phyloP scores from a whole-genome alignment of 192 early-diverging fungal genomes.

The Anaeromyces robustus region DNA sequence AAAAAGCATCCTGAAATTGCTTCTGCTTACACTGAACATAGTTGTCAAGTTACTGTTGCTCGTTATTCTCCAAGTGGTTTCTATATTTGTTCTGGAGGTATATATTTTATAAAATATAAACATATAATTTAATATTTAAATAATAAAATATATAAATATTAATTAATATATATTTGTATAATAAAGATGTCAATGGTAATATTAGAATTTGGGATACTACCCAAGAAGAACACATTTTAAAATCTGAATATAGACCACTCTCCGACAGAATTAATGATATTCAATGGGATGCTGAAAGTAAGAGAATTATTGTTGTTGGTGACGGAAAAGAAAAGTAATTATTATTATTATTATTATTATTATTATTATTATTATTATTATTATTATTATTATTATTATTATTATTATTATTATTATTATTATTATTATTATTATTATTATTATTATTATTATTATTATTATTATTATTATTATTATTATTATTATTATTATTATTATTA shows the following conservation, averaged over 20 bases:
- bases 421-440: too few species aligned
- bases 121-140: background rate
- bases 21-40: slow-evolving; percentile 74
- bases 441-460: too few species aligned
- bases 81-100: slow-evolving; percentile 92
- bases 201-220: slow-evolving; percentile 88
- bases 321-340: slow-evolving; percentile 69
- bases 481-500: too few species aligned
- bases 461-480: too few species aligned
- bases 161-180: background rate
- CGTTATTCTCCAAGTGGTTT: slow-evolving; percentile 80
- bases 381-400: too few species aligned
- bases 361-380: slow-evolving; percentile 1
- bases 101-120: background rate
- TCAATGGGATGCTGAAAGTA: slow-evolving; percentile 88
- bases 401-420: too few species aligned
- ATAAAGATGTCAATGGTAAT: slow-evolving; percentile 70
- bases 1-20: slow-evolving; percentile 55
- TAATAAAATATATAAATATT: background rate
- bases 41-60: slow-evolving; percentile 62
- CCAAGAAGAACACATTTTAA: slow-evolving; percentile 63
- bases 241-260: slow-evolving; percentile 51
- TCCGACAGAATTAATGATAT: slow-evolving; percentile 71
- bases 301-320: slow-evolving; percentile 91
- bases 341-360: background rate